A percentile compares a stretch with the other conserved stretches of the same genome.
Conservation (phyloP, 1,139 yeast genomes). For the Taphrina confusa region DNA sequence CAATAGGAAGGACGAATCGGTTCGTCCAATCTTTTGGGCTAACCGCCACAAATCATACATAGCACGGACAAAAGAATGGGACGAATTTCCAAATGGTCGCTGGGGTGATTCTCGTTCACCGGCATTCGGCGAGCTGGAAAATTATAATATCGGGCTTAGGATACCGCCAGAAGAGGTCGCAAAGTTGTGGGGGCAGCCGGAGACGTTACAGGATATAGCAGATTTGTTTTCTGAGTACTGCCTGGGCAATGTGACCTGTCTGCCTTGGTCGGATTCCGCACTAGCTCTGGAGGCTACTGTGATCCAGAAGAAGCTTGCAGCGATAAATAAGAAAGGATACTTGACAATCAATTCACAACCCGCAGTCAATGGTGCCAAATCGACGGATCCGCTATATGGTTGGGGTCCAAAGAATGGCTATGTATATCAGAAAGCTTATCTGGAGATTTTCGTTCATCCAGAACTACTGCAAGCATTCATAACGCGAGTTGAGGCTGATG, state of each 20-base stretch:
- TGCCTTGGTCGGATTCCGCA: constrained; percentile 96
- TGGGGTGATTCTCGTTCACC: constrained; percentile 96
- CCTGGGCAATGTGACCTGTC: constrained; percentile 66
- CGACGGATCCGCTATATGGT: constrained; percentile 73
- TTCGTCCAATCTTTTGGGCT: constrained; percentile 96
- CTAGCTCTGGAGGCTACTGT: constrained; percentile 72
- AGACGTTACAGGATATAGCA: constrained; percentile 59
- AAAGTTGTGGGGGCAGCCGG: constrained; percentile 87
- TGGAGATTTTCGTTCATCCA: constrained; percentile 78
- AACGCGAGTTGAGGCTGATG: constrained; percentile 51
- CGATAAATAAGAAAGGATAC: constrained; percentile 65
- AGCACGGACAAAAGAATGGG: constrained; percentile 89
- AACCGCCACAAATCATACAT: constrained; percentile 88
- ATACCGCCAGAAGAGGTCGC: constrained; percentile 63
- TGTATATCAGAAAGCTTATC: constrained; percentile 88
- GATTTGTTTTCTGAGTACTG: constrained; percentile 65
- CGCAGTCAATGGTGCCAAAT: constrained; percentile 76
- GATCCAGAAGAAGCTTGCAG: constrained; percentile 61
- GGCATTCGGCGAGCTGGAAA: constrained; percentile 85
- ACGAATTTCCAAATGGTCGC: constrained; percentile 92
- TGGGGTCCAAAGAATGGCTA: constrained; percentile 96
- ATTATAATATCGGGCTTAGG: constrained; percentile 55
- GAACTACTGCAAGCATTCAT: constrained; percentile 51
- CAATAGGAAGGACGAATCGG: constrained; percentile 74
- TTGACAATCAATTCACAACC: constrained; percentile 93